Evolutionary conservation across 2,329 filamentous ascomycete species (phyloP).

Genomic region (Zymoseptoria ardabiliae): DNA sequence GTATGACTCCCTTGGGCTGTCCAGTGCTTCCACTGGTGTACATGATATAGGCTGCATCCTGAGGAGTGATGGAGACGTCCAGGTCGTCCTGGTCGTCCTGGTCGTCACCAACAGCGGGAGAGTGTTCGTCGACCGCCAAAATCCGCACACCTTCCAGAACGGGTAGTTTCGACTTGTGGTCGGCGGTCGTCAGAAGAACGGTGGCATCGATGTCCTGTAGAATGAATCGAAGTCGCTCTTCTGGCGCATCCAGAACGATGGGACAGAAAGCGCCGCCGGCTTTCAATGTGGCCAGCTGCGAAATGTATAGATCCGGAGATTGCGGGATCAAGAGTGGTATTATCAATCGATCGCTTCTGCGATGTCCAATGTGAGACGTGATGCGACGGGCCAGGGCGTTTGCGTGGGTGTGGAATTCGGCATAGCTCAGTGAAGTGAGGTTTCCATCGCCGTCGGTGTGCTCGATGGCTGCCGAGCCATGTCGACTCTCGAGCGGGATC

Average conservation of each 20-base stretch:
- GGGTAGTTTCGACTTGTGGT: constrained; percentile 37
- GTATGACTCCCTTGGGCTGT: constrained; percentile 75
- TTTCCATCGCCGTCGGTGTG: constrained; percentile 47
- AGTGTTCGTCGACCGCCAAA: constrained; percentile 36
- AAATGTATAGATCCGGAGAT: constrained; percentile 67
- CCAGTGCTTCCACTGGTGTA: constrained; percentile 91
- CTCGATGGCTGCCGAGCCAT: constrained; percentile 52
- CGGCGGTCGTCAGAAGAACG: constrained; percentile 57
- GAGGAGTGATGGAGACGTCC: constrained; percentile 4
- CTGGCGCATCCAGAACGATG: constrained; percentile 67
- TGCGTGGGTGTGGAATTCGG: constrained; percentile 53
- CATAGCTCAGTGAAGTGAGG: constrained; percentile 51
- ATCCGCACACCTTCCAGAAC: constrained; percentile 30
- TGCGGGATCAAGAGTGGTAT: constrained; percentile 74
- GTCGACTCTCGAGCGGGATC: constrained; percentile 40
- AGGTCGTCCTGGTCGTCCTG: constrained; percentile 6
- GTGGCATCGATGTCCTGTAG: constrained; percentile 65
- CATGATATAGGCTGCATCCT: constrained; percentile 73
- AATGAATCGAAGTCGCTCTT: constrained; percentile 73
- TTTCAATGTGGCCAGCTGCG: constrained; percentile 70
- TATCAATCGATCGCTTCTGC: constrained; percentile 36
- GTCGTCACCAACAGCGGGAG: constrained; percentile 33
- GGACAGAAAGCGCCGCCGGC: constrained; percentile 82
- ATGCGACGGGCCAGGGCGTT: constrained; percentile 50
- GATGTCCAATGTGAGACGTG: constrained; percentile 14